Evolutionary conservation across 2,329 filamentous ascomycete species (phyloP), one percentile per base, ranked within the genome.

Genomic region (Zalaria obscura): DNA sequence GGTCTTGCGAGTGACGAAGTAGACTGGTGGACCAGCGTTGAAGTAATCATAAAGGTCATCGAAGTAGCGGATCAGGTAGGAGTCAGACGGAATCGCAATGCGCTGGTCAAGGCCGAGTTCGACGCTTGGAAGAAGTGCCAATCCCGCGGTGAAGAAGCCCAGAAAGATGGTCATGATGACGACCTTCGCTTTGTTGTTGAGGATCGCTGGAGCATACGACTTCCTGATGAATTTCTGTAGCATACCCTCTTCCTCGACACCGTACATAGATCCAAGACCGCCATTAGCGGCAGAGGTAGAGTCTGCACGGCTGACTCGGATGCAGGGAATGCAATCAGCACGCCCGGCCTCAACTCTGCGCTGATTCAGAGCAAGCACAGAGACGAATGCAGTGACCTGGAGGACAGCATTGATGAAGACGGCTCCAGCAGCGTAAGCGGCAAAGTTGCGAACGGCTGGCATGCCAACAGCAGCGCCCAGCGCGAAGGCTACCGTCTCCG

Each of bases 361-460:
- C 63, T 98, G 91, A 55, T 98, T 98, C 44, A 94, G 72, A 2
- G 88, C 78, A 5, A 98, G 71, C 3, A 96, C 81, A 1, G 93
- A 89, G 33, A 95, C 75, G 56, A 98, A 98, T 78, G 96, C 89
- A 1, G 93, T 98, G 50, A 96, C 82, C 60, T 98, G 91, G 4
- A 98, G 68, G n/a, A 96, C 60, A 0, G 93, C 93, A 57, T 98
- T 98, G 69, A 98, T 89, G 52, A 96, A 80, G 7, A 98, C 91
- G 7, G 91, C 91, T 39, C 91, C 91, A 2, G 91, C 88, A 8
- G 91, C 91, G 57, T 98, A 98, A 3, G 89, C 80, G 10, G 91
- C 93, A 62, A 98, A 98, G 62, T 98, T 98, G 47, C 87, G 78
- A 35, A 98, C 93, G 2, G 91, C 91, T 10, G 93, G 91, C 91